Percentiles rank a stretch among this genome's conserved stretches.
Evolutionary conservation across 768 basidiomycete species (phyloP).

Genomic region (Suillus decipiens): DNA sequence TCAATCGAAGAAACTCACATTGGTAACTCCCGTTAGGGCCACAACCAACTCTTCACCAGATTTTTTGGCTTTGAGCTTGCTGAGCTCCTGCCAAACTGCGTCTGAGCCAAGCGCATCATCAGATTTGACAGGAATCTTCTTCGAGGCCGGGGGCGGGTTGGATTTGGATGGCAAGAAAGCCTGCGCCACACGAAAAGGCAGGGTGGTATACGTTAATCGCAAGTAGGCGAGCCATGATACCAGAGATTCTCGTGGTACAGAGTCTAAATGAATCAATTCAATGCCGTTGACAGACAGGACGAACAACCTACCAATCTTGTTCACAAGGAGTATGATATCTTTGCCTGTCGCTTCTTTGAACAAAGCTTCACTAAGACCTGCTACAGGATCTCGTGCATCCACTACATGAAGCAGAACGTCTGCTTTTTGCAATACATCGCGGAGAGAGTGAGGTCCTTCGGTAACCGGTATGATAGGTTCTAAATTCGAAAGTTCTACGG

Average conservation of each 20-base stretch:
- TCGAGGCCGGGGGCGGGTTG: constrained; percentile 35
- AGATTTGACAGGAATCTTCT: constrained; percentile 32
- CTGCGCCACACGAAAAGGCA: constrained; percentile 74
- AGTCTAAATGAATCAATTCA: constrained; percentile 47
- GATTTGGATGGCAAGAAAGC: constrained; percentile 54
- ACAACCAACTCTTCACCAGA: constrained; percentile 54
- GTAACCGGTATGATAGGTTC: constrained; percentile 24
- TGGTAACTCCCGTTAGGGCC: constrained; percentile 82
- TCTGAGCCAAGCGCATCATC: constrained; percentile 67
- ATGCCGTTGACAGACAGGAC: neutral
- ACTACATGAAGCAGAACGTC: constrained; percentile 82
- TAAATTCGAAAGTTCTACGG: neutral
- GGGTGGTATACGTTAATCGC: constrained; percentile 58
- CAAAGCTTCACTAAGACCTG: constrained; percentile 71
- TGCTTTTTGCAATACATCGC: constrained; percentile 64
- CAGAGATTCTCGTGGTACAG: constrained; percentile 76
- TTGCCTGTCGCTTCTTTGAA: constrained; percentile 42
- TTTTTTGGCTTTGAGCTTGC: constrained; percentile 49
- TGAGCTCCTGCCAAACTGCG: constrained; percentile 50
- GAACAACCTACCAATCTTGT: constrained; percentile 75
- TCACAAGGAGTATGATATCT: constrained; percentile 68
- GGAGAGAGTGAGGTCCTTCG: constrained; percentile 31
- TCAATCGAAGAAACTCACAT: constrained; percentile 49
- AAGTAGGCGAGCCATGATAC: constrained; percentile 67
- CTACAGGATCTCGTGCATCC: constrained; percentile 81